A percentile compares a stretch with the other conserved stretches of the same genome.
These are phyloP conservation scores for Cyclostephanos tholiformis DNA, from an alignment of 108 stramenopile genomes.

Conservation along the genomic window DNA sequence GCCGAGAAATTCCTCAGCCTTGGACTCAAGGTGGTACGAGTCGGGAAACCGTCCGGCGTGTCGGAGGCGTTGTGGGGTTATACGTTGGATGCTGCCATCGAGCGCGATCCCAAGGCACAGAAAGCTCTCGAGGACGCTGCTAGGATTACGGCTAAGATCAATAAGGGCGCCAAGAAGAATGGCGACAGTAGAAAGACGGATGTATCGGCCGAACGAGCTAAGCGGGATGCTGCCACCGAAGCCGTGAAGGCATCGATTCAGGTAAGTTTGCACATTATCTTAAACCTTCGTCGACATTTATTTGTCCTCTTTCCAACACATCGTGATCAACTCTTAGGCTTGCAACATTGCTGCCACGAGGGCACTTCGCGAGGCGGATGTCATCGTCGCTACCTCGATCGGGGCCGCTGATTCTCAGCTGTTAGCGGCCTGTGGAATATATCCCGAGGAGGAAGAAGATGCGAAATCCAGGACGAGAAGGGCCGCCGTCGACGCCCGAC, in stretches of 20 bases:
- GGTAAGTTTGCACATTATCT: conserved; percentile 19
- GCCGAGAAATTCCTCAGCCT: conserved; percentile 66
- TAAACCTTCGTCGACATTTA: not conserved
- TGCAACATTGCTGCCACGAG: conserved; percentile 80
- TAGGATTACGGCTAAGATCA: conserved; percentile 62
- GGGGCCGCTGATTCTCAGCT: conserved; percentile 96
- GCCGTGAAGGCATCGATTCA: conserved; percentile 82
- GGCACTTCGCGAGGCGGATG: conserved; percentile 95
- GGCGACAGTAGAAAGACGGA: conserved; percentile 31
- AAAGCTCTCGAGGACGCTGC: conserved; percentile 74
- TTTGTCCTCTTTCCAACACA: not conserved
- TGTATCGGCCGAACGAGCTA: conserved; percentile 54
- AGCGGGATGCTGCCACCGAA: conserved; percentile 75
- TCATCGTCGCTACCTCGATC: conserved; percentile 95
- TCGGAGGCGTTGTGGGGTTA: conserved; percentile 69
- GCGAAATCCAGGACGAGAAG: conserved; percentile 14
- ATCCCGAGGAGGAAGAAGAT: conserved; percentile 52
- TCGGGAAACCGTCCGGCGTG: conserved; percentile 83
- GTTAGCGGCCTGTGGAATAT: conserved; percentile 85
- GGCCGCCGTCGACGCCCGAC: conserved; percentile 5
- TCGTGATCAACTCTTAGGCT: conserved; percentile 21
- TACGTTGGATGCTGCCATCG: conserved; percentile 84
- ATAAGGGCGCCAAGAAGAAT: conserved; percentile 35
- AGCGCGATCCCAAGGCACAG: conserved; percentile 68
- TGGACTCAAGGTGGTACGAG: conserved; percentile 84